Evolutionary conservation across 306 rosid genomes (phyloP).

Genomic region (Casuarina glauca): DNA sequence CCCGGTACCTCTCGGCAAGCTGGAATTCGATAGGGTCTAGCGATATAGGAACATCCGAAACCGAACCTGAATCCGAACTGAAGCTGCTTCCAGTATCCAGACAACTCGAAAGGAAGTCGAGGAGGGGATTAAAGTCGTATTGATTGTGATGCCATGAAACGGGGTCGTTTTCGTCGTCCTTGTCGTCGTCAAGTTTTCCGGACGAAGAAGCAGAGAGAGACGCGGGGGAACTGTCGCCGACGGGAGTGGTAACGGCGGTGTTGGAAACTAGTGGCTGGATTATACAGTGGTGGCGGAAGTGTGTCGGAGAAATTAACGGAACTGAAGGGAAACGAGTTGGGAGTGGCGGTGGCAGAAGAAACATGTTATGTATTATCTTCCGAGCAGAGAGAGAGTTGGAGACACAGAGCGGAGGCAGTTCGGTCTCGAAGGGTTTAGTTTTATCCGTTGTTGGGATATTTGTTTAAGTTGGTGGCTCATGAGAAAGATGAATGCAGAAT

Average conservation of each 20-base stretch:
- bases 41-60: slow-evolving; percentile 50
- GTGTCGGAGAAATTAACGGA: slow-evolving; percentile 17
- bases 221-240: slow-evolving; percentile 30
- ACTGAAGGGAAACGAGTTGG: slow-evolving; percentile 36
- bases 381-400: neutral
- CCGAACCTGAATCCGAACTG: neutral
- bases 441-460: neutral
- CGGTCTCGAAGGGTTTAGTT: too few species aligned
- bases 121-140: slow-evolving; percentile 79
- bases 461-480: neutral
- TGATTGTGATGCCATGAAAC: slow-evolving; percentile 55
- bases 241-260: slow-evolving; percentile 22
- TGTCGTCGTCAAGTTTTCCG: slow-evolving; percentile 33
- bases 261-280: slow-evolving; percentile 26
- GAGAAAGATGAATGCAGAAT: neutral
- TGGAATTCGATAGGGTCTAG: slow-evolving; percentile 69
- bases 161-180: slow-evolving; percentile 46
- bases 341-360: slow-evolving; percentile 49
- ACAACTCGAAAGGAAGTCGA: slow-evolving; percentile 53
- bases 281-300: slow-evolving; percentile 17
- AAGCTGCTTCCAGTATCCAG: neutral
- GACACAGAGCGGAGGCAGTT: neutral
- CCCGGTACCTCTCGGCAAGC: slow-evolving; percentile 85
- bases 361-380: slow-evolving; percentile 17
- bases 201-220: slow-evolving; percentile 32